phyloP scores from a whole-genome alignment of 495 filamentous ascomycete genomes.

The Penicillium atrosanguineum region DNA sequence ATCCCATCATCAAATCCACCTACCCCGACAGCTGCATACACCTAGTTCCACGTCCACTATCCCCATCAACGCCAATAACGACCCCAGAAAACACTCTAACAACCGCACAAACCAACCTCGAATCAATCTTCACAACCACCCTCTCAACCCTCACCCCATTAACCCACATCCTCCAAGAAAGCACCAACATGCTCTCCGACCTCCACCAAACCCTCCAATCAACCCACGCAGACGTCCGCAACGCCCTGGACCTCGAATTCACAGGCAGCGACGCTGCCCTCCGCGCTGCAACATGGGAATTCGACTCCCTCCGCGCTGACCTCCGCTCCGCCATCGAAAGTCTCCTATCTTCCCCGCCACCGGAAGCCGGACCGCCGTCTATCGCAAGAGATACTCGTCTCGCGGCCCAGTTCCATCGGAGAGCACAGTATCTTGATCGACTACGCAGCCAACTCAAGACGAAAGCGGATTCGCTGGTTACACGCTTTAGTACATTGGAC shows the following conservation, averaged over 20 bases:
- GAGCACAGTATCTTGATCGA: constrained; percentile 39
- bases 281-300: constrained; percentile 34
- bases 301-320: constrained; percentile 41
- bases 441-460: constrained; percentile 34
- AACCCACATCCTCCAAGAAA: constrained; percentile 32
- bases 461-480: constrained; percentile 35
- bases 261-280: constrained; percentile 36
- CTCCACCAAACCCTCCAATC: constrained; percentile 30
- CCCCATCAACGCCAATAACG: constrained; percentile 11
- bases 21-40: constrained; percentile 38
- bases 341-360: constrained; percentile 28
- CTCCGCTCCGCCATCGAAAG: constrained; percentile 42
- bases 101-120: constrained; percentile 29
- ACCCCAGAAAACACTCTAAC: constrained; percentile 23
- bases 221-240: constrained; percentile 31
- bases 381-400: constrained; percentile 31
- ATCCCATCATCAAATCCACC: constrained; percentile 24
- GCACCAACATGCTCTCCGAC: constrained; percentile 31
- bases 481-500: constrained; percentile 38
- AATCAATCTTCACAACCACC: constrained; percentile 33
- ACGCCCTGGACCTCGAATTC: constrained; percentile 45
- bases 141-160: constrained; percentile 33
- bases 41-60: constrained; percentile 7
- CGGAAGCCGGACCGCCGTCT: constrained; percentile 5
- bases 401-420: constrained; percentile 34